These are phyloP conservation scores for Vigna radiata DNA, from an alignment of 306 rosid species.

Conservation along the genomic window DNA sequence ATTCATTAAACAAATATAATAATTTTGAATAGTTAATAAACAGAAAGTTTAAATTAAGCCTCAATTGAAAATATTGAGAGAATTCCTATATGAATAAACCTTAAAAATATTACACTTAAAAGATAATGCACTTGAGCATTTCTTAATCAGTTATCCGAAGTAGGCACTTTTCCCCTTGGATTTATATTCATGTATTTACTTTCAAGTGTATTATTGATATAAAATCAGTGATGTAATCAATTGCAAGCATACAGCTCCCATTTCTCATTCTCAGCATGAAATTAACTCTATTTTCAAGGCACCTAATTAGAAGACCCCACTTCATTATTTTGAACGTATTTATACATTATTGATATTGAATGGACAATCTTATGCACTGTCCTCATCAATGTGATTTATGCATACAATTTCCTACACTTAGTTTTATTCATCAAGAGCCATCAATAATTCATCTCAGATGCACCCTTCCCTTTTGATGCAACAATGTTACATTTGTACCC, in stretches of 20 bases:
- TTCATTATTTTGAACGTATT: constrained; percentile 46
- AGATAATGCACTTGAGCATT: too few species aligned
- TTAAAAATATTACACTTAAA: too few species aligned
- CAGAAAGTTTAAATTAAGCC: too few species aligned
- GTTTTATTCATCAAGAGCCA: constrained; percentile 30
- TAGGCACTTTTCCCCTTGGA: neutral
- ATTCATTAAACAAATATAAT: too few species aligned
- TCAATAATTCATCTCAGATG: constrained; percentile 43
- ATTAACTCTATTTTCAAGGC: constrained; percentile 25
- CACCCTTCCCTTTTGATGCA: constrained; percentile 27
- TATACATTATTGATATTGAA: constrained; percentile 43
- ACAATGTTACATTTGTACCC: constrained; percentile 16
- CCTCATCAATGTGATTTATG: constrained; percentile 41
- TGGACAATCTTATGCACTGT: constrained; percentile 34
- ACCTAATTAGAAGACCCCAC: constrained; percentile 29
- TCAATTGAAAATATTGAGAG: too few species aligned
- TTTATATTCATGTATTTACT: constrained; percentile 24
- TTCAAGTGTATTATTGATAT: constrained; percentile 22
- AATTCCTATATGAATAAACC: too few species aligned
- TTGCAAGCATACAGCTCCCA: constrained; percentile 38
- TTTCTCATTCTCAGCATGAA: constrained; percentile 12
- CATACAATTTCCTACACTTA: constrained; percentile 33
- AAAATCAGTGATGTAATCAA: constrained; percentile 36
- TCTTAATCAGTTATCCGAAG: too few species aligned
- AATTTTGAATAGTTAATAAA: too few species aligned